These are phyloP conservation scores for Pseudopyrenochaeta lycopersici DNA, from an alignment of 2,329 filamentous ascomycete genomes.

Conservation along the genomic window DNA sequence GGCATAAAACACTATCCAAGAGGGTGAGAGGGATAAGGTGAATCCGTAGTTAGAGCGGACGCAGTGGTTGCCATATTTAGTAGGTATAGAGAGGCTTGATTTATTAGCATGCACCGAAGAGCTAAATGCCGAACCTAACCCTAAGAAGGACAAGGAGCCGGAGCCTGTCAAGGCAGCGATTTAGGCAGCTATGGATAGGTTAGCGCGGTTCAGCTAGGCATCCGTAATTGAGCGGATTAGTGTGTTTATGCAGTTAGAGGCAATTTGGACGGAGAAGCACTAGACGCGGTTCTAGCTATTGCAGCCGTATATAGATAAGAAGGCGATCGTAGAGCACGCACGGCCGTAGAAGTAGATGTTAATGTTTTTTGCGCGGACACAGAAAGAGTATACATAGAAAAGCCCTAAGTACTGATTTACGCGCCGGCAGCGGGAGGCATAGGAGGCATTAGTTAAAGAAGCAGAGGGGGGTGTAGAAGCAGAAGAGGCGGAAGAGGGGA, in stretches of 20 bases:
- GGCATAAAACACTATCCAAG: conserved; percentile 15
- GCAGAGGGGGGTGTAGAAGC: neutral
- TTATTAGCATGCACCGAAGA: conserved; percentile 21
- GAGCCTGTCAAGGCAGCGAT: conserved; percentile 20
- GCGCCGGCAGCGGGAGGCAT: conserved; percentile 16
- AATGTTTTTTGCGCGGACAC: conserved; percentile 26
- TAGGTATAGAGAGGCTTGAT: conserved; percentile 16
- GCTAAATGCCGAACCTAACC: conserved; percentile 12
- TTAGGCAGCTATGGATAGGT: conserved; percentile 20
- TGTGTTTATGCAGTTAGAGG: conserved; percentile 25
- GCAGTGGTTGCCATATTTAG: conserved; percentile 22
- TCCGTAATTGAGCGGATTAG: conserved; percentile 13
- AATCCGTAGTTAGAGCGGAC: conserved; percentile 21
- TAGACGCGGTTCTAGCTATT: conserved; percentile 23
- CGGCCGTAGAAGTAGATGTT: conserved; percentile 24
- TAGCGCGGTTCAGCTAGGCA: conserved; percentile 19
- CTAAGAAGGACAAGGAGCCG: conserved; percentile 1
- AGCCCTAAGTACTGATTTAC: conserved; percentile 23
- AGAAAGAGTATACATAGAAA: conserved; percentile 17
- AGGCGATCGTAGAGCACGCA: conserved; percentile 11
- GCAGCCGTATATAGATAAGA: conserved; percentile 22
- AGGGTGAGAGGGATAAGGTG: conserved; percentile 9
- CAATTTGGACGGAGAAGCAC: conserved; percentile 25
- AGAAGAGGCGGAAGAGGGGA: neutral
- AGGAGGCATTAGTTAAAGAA: conserved; percentile 12